Evolutionary conservation across 202 grass and related monocot genomes (phyloP).

Genomic region (Miscanthus sacchariflorus): DNA sequence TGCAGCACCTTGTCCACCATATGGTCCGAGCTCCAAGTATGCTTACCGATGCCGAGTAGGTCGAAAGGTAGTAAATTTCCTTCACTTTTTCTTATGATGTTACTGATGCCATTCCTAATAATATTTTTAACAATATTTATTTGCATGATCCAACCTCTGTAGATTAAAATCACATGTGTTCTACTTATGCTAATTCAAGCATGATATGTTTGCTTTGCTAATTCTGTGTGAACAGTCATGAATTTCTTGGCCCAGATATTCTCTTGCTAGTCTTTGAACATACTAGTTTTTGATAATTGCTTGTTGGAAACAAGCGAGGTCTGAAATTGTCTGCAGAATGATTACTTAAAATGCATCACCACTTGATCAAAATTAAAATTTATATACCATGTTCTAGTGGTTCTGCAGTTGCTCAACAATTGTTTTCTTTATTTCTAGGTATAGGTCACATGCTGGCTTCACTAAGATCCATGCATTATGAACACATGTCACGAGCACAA

Average conservation of each 20-base stretch:
- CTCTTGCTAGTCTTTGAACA: neutral
- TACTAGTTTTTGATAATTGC: slow-evolving; percentile 1
- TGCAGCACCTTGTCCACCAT: slow-evolving; percentile 77
- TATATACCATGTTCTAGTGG: neutral
- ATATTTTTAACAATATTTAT: neutral
- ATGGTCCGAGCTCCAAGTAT: slow-evolving; percentile 43
- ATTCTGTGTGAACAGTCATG: neutral
- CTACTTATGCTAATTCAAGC: neutral
- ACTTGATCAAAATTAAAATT: slow-evolving; percentile 21
- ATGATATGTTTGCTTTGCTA: slow-evolving; percentile 20
- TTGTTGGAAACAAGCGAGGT: neutral
- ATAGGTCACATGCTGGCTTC: neutral
- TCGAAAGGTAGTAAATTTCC: slow-evolving; percentile 43
- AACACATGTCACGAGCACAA: neutral
- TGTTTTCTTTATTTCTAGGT: slow-evolving; percentile 21
- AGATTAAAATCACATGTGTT: too few species aligned
- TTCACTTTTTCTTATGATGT: neutral
- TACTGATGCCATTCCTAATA: slow-evolving; percentile 1
- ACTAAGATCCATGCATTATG: neutral
- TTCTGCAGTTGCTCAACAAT: slow-evolving; percentile 2
- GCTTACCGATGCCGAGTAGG: slow-evolving; percentile 46
- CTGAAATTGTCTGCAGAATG: neutral
- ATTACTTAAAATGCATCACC: slow-evolving; percentile 2
- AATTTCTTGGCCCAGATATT: neutral
- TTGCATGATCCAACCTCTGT: neutral